These are phyloP conservation scores for Paspalum notatum DNA, from an alignment of 176 grass and related monocot genomes.

Conservation along the genomic window DNA sequence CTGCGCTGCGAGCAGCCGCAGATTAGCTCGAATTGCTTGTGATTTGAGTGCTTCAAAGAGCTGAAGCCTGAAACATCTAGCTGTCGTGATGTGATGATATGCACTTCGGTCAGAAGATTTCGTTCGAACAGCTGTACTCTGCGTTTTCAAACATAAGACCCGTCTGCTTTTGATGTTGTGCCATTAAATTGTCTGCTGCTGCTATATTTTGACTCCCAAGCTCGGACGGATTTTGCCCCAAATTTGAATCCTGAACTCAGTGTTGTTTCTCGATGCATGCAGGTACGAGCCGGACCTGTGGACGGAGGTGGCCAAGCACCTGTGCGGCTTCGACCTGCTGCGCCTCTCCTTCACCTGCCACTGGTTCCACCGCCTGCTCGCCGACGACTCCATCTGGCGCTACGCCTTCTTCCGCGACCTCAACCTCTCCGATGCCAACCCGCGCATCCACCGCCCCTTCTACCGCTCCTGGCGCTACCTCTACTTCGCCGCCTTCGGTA, in stretches of 20 bases:
- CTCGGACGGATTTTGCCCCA: neutral
- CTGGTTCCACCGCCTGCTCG: conserved; percentile 74
- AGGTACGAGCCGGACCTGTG: conserved; percentile 83
- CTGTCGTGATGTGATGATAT: neutral
- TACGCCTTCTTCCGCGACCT: conserved; percentile 85
- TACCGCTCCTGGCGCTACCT: conserved; percentile 72
- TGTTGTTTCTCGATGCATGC: conserved; percentile 9
- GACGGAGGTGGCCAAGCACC: conserved; percentile 92
- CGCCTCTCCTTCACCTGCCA: conserved; percentile 54
- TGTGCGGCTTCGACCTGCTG: conserved; percentile 71
- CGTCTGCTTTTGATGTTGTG: neutral
- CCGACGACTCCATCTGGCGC: conserved; percentile 83
- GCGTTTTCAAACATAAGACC: neutral
- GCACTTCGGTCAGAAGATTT: neutral
- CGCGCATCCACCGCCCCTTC: conserved; percentile 28
- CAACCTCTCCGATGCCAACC: conserved; percentile 24
- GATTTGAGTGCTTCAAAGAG: neutral
- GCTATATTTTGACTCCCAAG: neutral
- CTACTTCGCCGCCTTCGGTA: conserved; percentile 76
- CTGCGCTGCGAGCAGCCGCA: neutral
- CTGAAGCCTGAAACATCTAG: neutral
- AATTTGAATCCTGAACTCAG: conserved; percentile 12
- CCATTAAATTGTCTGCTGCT: neutral
- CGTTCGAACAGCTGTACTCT: neutral
- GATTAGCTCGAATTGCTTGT: neutral